Evolutionary conservation across 495 filamentous ascomycete genomes (phyloP), one percentile per base, ranked within the genome.

Genomic region (Annulohypoxylon maeteangense): DNA sequence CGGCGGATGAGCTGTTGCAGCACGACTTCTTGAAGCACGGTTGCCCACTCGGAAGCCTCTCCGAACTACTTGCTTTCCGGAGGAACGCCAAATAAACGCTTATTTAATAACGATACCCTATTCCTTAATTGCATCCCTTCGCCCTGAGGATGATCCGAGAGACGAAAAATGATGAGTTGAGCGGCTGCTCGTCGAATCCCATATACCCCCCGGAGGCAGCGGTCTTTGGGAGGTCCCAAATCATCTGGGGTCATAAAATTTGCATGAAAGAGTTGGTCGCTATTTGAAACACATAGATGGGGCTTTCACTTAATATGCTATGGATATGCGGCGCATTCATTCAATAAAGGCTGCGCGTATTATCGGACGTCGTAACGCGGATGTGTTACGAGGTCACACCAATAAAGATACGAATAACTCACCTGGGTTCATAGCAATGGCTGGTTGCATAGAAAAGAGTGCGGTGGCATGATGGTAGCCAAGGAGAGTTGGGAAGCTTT

Each of bases 41-140:
- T 12, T 98, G 94, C 82, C 88, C 89, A 51, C 82, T 94, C 45
- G 85, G 85, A 1, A 96, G 91, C 77, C 82, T 99, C 74, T 90
- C 93, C 14, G 93, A 97, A 70, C 78, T 99, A 65, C 86, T 99
- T 61, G 89, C 90, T 58, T 99, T 94, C 78, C 87, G 90, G 76
- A 88, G 82, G 75, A 77, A 80, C 40, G 77, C 84, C 32, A 84
- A 84, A 80, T 84, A 81, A 78, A 42, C 31, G 48, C 56, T 36
- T 68, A 36, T 53, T 54, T 68, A 71, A 71, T 62, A 53, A 68
- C 70, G 68, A 75, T 72, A 75, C 62, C 65, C 47, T 57, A 70
- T 65, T 67, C 34, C 38, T 27, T 68, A 68, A 64, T 63, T 67
- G 34, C 32, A 31, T 31, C 45, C 10, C 20, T 50, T 44, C 42